Percentiles rank a stretch among this genome's conserved stretches.
These are phyloP conservation scores for Begonia loranthoides DNA, from an alignment of 306 rosid genomes.

Conservation along the genomic window DNA sequence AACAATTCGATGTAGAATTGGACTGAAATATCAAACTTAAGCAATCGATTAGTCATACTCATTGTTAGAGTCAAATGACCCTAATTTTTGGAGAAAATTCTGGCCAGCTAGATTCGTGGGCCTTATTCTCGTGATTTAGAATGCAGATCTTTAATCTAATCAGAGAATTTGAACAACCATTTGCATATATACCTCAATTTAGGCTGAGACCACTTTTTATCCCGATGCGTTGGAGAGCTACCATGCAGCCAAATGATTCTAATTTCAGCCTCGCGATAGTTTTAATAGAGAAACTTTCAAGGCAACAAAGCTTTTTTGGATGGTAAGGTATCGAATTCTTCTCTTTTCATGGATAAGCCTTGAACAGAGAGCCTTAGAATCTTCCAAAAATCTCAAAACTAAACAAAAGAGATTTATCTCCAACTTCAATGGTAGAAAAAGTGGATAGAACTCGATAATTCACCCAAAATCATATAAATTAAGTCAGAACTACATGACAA, in stretches of 20 bases:
- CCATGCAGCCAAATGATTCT: slow-evolving; percentile 24
- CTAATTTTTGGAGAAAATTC: too few relatives aligned
- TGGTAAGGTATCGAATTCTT: slow-evolving; percentile 55
- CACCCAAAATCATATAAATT: too few relatives aligned
- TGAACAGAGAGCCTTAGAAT: slow-evolving; percentile 17
- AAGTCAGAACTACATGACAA: too few relatives aligned
- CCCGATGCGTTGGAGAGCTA: slow-evolving; percentile 13
- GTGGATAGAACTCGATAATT: too few relatives aligned
- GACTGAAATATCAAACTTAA: too few relatives aligned
- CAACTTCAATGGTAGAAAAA: slow-evolving; percentile 16
- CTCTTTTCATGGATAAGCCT: slow-evolving; percentile 15
- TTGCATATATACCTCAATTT: slow-evolving; percentile 2
- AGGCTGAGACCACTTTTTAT: neutral
- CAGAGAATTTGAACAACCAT: neutral
- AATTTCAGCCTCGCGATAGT: neutral
- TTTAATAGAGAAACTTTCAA: slow-evolving; percentile 21
- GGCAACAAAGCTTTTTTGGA: slow-evolving; percentile 32
- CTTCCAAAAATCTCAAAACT: slow-evolving; percentile 25
- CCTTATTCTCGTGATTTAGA: neutral
- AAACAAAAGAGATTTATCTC: neutral
- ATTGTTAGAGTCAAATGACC: too few relatives aligned
- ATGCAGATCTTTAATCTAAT: neutral
- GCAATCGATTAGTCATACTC: too few relatives aligned
- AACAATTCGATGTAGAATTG: slow-evolving; percentile 5
- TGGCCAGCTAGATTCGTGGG: neutral